Evolutionary conservation across 345 rosid genomes (phyloP).

Genomic region (Salix exigua): DNA sequence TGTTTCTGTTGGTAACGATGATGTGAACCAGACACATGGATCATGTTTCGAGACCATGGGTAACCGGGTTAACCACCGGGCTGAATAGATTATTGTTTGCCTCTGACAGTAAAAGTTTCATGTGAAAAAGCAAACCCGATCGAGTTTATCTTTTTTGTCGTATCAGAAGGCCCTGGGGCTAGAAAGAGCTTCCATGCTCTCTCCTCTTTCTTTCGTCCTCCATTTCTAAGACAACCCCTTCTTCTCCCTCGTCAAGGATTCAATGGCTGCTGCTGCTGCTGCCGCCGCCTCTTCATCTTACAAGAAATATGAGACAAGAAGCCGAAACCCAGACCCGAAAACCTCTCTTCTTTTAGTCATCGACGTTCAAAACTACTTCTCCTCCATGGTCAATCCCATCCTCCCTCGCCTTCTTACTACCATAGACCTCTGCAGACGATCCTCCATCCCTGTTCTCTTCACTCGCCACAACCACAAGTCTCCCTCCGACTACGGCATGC

Average conservation of each 20-base stretch:
- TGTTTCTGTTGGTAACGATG: no score
- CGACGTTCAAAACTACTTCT: constrained; percentile 64
- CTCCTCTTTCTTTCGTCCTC: no score
- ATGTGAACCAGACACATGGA: no score
- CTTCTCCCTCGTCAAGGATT: background rate
- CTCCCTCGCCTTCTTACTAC: constrained; percentile 47
- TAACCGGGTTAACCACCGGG: no score
- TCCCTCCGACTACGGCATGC: constrained; percentile 50
- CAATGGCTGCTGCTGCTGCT: constrained; percentile 1
- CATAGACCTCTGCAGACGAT: constrained; percentile 56
- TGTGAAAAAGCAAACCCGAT: no score
- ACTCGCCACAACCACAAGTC: constrained; percentile 70
- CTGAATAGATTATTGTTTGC: no score
- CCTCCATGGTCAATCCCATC: constrained; percentile 55
- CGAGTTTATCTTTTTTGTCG: no score
- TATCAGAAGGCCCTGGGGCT: no score
- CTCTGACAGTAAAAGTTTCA: no score
- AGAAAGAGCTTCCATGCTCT: no score
- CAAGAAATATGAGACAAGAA: constrained; percentile 49
- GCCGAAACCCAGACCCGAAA: constrained; percentile 51
- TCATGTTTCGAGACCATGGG: no score
- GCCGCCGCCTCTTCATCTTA: constrained; percentile 23
- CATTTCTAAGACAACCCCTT: background rate
- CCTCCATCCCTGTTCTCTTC: constrained; percentile 68
- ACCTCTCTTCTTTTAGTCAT: constrained; percentile 53